These are phyloP conservation scores for Chytriomyces confervae DNA, from an alignment of 192 early-diverging fungal genomes.

Conservation along the genomic window DNA sequence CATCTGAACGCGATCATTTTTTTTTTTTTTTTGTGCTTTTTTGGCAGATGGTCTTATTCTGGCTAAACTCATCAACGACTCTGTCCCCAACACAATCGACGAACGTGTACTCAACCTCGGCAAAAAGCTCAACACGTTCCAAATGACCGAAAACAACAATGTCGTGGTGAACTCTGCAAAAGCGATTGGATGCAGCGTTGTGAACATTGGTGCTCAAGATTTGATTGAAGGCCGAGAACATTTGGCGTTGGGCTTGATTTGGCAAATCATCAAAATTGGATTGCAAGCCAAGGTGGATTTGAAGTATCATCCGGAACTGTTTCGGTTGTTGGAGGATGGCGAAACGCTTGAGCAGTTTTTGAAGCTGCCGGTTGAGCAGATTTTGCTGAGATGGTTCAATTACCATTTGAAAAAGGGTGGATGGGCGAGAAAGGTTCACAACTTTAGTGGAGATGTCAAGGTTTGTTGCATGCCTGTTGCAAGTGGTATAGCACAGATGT, in stretches of 20 bases:
- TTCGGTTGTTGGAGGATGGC: constrained; percentile 89
- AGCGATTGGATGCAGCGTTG: constrained; percentile 97
- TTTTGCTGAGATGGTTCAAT: constrained; percentile 99
- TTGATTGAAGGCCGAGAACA: constrained; percentile 97
- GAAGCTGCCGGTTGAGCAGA: constrained; percentile 93
- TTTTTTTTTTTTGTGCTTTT: not conserved
- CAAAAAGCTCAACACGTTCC: constrained; percentile 90
- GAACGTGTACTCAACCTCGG: constrained; percentile 94
- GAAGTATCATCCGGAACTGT: constrained; percentile 97
- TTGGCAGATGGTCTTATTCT: constrained; percentile 78
- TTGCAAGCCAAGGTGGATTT: constrained; percentile 97
- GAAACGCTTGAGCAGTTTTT: constrained; percentile 95
- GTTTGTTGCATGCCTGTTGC: constrained; percentile 13
- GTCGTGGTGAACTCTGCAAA: constrained; percentile 99
- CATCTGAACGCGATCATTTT: too few species aligned
- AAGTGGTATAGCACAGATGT: not conserved
- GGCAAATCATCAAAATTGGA: constrained; percentile 99
- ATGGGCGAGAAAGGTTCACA: constrained; percentile 82
- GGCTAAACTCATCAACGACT: constrained; percentile 98
- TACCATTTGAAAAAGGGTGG: constrained; percentile 95
- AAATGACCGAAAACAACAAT: constrained; percentile 99
- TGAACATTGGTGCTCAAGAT: constrained; percentile 97
- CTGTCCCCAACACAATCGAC: constrained; percentile 95
- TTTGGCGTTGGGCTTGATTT: constrained; percentile 96
- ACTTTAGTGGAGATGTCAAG: constrained; percentile 91